Conservation (phyloP, 257 asterid genomes). For the Echium plantagineum region DNA sequence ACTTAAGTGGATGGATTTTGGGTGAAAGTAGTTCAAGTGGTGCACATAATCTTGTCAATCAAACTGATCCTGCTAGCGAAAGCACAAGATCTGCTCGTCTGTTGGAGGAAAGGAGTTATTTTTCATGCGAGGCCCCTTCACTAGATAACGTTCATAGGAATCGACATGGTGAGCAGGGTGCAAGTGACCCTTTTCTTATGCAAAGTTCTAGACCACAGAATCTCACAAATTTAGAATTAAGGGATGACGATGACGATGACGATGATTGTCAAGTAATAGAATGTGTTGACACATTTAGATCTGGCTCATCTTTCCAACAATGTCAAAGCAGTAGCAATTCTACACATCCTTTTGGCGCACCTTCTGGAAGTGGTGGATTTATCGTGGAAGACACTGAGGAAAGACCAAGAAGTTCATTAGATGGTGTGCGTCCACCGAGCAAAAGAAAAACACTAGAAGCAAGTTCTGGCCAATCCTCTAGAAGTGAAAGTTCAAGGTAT, state of each 20-base stretch:
- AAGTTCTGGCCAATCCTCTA: slow-evolving; percentile 56
- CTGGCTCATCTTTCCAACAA: slow-evolving; percentile 27
- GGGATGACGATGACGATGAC: slow-evolving; percentile 26
- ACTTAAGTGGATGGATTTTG: slow-evolving; percentile 39
- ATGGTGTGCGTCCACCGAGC: slow-evolving; percentile 48
- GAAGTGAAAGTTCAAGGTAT: slow-evolving; percentile 43
- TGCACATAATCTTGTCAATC: slow-evolving; percentile 26
- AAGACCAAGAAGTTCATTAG: slow-evolving; percentile 41
- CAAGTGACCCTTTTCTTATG: slow-evolving; percentile 20
- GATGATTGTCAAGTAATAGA: slow-evolving; percentile 42
- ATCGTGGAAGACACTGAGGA: slow-evolving; percentile 31
- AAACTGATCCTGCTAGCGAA: slow-evolving; percentile 23
- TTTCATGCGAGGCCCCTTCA: slow-evolving; percentile 28
- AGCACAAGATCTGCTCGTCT: slow-evolving; percentile 22
- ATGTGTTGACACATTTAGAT: slow-evolving; percentile 24
- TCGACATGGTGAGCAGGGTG: slow-evolving; percentile 14
- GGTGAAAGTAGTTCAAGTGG: slow-evolving; percentile 65
- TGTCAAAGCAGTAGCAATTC: slow-evolving; percentile 29
- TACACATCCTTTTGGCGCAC: slow-evolving; percentile 23
- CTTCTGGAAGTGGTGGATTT: slow-evolving; percentile 31
- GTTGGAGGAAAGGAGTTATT: slow-evolving; percentile 22
- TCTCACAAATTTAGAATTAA: slow-evolving; percentile 28
- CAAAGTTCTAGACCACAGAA: slow-evolving; percentile 35
- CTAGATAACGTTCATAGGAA: slow-evolving; percentile 24
- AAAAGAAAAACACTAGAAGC: slow-evolving; percentile 71